Percentiles rank a stretch among this genome's conserved stretches.
Evolutionary conservation across 306 rosid species (phyloP).

Genomic region (Calophaca sinica): DNA sequence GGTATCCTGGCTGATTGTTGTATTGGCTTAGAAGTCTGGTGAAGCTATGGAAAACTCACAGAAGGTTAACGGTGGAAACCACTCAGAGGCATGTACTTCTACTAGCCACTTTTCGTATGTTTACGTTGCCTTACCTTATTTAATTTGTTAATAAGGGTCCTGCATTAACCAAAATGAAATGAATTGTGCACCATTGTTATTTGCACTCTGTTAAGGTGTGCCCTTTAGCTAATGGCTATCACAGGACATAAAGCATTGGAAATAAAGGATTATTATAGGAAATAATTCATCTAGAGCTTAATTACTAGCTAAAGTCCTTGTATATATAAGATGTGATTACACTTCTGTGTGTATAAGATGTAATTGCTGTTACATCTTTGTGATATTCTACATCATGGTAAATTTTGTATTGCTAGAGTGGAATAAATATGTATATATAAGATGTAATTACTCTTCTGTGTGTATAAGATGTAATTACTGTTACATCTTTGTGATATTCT

Average conservation of each 20-base stretch:
- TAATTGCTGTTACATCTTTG: too few species aligned
- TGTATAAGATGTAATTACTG: neutral
- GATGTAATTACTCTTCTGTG: neutral
- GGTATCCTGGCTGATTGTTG: slow-evolving; percentile 36
- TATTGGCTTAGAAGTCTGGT: slow-evolving; percentile 51
- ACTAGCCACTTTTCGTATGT: neutral
- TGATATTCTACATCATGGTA: too few species aligned
- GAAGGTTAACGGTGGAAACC: slow-evolving; percentile 45
- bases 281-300: neutral
- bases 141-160: neutral
- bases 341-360: neutral
- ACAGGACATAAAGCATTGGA: slow-evolving; percentile 19
- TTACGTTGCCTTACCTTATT: slow-evolving; percentile 4
- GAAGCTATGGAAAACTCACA: slow-evolving; percentile 61
- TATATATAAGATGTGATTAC: neutral
- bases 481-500: too few species aligned
- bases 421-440: too few species aligned
- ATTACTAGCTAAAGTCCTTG: neutral
- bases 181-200: neutral
- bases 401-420: too few species aligned
- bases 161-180: slow-evolving; percentile 24
- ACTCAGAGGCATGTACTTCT: slow-evolving; percentile 52
- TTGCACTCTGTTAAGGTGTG: neutral
- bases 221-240: neutral
- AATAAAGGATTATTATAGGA: slow-evolving; percentile 1